Conservation (phyloP, 768 basidiomycete genomes). For the Pleurotus ostreatus region DNA sequence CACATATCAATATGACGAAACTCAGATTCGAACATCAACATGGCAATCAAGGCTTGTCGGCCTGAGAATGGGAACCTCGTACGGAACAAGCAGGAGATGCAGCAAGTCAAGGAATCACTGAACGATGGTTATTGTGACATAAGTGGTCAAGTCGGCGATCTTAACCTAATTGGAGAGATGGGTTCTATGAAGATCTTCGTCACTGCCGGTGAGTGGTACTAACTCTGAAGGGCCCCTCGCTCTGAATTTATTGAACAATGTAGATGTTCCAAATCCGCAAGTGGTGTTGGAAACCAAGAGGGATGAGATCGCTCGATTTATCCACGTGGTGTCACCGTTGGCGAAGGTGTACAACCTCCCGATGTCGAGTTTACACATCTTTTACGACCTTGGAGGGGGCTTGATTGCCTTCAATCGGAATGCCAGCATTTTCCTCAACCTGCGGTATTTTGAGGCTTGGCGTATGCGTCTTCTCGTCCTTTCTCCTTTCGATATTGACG, state of each 20-base stretch:
- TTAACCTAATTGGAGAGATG: conserved; percentile 65
- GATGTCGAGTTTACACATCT: conserved; percentile 73
- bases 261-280: conserved; percentile 55
- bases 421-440: conserved; percentile 84
- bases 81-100: conserved; percentile 64
- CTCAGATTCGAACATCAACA: conserved; percentile 59
- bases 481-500: background rate
- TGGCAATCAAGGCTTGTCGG: conserved; percentile 70
- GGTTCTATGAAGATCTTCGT: conserved; percentile 59
- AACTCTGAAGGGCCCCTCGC: background rate
- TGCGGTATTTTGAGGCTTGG: conserved; percentile 83
- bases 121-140: conserved; percentile 82
- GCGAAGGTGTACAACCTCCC: conserved; percentile 72
- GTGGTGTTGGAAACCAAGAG: conserved; percentile 48
- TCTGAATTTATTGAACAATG: background rate
- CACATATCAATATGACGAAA: too few species aligned
- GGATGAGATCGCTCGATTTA: conserved; percentile 67
- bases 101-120: conserved; percentile 67
- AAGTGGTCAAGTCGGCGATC: conserved; percentile 57
- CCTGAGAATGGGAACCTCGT: conserved; percentile 62
- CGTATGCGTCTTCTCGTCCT: conserved; percentile 48
- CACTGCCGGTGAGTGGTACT: conserved; percentile 45
- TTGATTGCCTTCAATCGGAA: conserved; percentile 92
- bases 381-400: conserved; percentile 76
- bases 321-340: conserved; percentile 63